Conservation (phyloP, 352 stramenopile species). For the Phytopythium aichiense region DNA sequence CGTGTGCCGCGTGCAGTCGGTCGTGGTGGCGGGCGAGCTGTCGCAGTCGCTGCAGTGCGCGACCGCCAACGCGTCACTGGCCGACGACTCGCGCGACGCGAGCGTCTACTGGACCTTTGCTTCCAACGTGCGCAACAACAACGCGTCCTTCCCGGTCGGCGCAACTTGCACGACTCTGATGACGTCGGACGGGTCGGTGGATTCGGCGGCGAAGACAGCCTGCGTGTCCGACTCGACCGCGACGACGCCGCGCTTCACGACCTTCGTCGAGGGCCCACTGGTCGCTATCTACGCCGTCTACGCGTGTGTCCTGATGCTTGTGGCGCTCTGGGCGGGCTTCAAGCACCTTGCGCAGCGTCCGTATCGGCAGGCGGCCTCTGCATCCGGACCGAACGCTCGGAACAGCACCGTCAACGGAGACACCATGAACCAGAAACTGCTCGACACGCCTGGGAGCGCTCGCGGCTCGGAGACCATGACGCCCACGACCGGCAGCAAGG, state of each 20-base stretch:
- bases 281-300: slow-evolving; percentile 27
- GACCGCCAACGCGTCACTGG: slow-evolving; percentile 24
- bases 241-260: slow-evolving; percentile 16
- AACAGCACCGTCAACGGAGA: slow-evolving; percentile 3
- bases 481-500: background rate
- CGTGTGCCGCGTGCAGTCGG: slow-evolving; percentile 25
- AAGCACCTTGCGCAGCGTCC: background rate
- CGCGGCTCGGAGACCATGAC: slow-evolving; percentile 5
- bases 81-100: slow-evolving; percentile 20
- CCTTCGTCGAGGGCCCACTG: slow-evolving; percentile 18
- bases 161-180: slow-evolving; percentile 33
- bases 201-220: slow-evolving; percentile 13
- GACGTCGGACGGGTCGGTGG: slow-evolving; percentile 19
- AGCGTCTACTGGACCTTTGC: slow-evolving; percentile 37
- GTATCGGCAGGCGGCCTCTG: background rate
- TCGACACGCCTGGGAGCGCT: slow-evolving; percentile 3
- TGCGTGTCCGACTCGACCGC: slow-evolving; percentile 15
- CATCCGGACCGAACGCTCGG: background rate
- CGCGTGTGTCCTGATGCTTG: slow-evolving; percentile 3
- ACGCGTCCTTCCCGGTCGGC: slow-evolving; percentile 40
- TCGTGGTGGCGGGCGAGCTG: slow-evolving; percentile 16
- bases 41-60: slow-evolving; percentile 30
- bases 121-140: slow-evolving; percentile 44
- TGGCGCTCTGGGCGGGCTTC: slow-evolving; percentile 6
- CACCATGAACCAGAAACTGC: slow-evolving; percentile 7